Evolutionary conservation across 1,284 basidiomycete species (phyloP).

Genomic region (Paramarasmius palmivorus): DNA sequence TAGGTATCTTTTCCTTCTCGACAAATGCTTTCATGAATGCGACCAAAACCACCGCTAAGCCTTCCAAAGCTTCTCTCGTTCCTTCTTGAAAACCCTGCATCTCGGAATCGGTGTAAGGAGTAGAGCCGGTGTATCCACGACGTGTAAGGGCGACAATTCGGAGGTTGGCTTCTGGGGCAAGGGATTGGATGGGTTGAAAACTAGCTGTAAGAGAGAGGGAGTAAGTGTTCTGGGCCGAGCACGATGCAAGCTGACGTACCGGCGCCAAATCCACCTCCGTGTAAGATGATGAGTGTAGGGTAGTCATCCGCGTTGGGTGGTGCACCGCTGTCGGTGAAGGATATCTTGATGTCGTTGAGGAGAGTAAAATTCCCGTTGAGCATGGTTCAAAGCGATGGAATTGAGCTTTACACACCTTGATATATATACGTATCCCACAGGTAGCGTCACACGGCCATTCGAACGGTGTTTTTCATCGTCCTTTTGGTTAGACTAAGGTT

Average conservation of each 20-base stretch:
- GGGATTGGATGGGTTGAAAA: constrained; percentile 24
- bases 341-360: constrained; percentile 14
- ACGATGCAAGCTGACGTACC: constrained; percentile 18
- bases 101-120: constrained; percentile 30
- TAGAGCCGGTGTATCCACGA: constrained; percentile 33
- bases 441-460: too few relatives aligned
- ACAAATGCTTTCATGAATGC: constrained; percentile 30
- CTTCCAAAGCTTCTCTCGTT: constrained; percentile 25
- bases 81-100: constrained; percentile 26
- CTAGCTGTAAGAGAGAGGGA: constrained; percentile 25
- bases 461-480: too few relatives aligned
- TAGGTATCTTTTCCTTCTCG: constrained; percentile 24
- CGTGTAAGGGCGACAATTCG: constrained; percentile 31
- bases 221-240: neutral
- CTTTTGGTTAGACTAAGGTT: too few relatives aligned
- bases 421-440: too few relatives aligned
- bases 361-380: too few relatives aligned
- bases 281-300: constrained; percentile 31
- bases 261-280: constrained; percentile 31
- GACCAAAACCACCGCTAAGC: constrained; percentile 22
- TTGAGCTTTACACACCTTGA: too few relatives aligned
- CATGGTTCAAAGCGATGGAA: too few relatives aligned
- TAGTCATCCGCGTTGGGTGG: constrained; percentile 26
- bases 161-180: constrained; percentile 23
- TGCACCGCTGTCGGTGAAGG: constrained; percentile 33